A percentile compares a stretch with the other conserved stretches of the same genome.
Conservation (phyloP, 1,284 basidiomycete species). For the Cerrena zonata region DNA sequence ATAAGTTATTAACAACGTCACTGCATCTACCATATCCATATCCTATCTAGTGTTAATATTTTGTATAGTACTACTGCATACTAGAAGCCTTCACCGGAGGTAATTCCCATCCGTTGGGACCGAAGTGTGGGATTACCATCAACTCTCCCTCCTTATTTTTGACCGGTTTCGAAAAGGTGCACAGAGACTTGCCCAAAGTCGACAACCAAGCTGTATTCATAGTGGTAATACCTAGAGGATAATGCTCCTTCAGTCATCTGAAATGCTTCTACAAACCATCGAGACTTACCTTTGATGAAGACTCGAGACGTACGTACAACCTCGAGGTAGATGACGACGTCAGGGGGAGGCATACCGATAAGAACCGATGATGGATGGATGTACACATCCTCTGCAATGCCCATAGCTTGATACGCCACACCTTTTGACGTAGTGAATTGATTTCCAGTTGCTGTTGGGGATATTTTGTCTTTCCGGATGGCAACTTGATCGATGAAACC, state of each 20-base stretch:
- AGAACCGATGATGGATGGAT: slow-evolving; percentile 88
- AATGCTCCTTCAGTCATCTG: slow-evolving; percentile 6
- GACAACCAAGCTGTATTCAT: slow-evolving; percentile 89
- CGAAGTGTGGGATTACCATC: slow-evolving; percentile 79
- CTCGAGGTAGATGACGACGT: slow-evolving; percentile 85
- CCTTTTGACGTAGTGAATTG: slow-evolving; percentile 74
- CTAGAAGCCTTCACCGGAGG: slow-evolving; percentile 57
- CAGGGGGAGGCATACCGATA: slow-evolving; percentile 69
- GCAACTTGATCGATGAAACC: slow-evolving; percentile 96
- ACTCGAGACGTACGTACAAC: slow-evolving; percentile 68
- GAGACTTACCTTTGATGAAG: slow-evolving; percentile 72
- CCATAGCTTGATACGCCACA: slow-evolving; percentile 81
- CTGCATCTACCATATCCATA: no score
- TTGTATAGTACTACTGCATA: neutral
- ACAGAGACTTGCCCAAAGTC: slow-evolving; percentile 74
- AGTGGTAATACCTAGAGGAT: slow-evolving; percentile 64
- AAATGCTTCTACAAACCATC: neutral
- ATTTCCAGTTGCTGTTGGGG: slow-evolving; percentile 50
- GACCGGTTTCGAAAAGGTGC: slow-evolving; percentile 82
- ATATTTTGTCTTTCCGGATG: slow-evolving; percentile 79
- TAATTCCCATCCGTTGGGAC: slow-evolving; percentile 78
- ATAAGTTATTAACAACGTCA: no score
- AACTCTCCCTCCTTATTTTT: slow-evolving; percentile 61
- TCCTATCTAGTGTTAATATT: neutral
- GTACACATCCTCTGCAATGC: slow-evolving; percentile 82